phyloP scores from a whole-genome alignment of 2,329 filamentous ascomycete genomes.

The Chaetomium olivaceum region DNA sequence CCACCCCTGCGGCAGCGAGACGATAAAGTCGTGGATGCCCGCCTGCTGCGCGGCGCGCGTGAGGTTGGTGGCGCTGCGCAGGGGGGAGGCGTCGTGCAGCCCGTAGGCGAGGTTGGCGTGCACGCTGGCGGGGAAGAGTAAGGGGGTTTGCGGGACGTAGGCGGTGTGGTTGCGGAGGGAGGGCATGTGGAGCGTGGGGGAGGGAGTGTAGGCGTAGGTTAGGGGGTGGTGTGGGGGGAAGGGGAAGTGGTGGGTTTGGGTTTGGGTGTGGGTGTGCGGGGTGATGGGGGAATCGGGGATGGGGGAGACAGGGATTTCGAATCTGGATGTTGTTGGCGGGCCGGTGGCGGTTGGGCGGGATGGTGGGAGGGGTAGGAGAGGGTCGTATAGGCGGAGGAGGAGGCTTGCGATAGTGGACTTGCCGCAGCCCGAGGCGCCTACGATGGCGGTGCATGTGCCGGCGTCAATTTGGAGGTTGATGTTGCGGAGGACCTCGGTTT shows the following conservation, averaged over 20 bases:
- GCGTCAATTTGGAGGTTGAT: slow-evolving; percentile 66
- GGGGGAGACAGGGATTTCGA: background rate
- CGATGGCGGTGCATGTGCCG: slow-evolving; percentile 72
- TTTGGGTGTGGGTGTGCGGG: background rate
- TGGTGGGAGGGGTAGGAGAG: background rate
- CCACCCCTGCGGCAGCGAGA: slow-evolving; percentile 69
- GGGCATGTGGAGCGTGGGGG: slow-evolving; percentile 59
- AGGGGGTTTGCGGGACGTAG: slow-evolving; percentile 69
- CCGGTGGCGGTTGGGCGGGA: too few species aligned
- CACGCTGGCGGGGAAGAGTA: slow-evolving; percentile 76
- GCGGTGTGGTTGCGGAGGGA: slow-evolving; percentile 63
- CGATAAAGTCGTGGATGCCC: slow-evolving; percentile 75
- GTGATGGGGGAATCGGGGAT: background rate
- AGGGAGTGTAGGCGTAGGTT: slow-evolving; percentile 59
- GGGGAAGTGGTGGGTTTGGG: slow-evolving; percentile 13
- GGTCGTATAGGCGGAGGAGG: slow-evolving; percentile 70
- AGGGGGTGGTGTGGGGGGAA: slow-evolving; percentile 37
- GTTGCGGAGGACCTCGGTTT: slow-evolving; percentile 57
- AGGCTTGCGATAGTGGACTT: slow-evolving; percentile 83
- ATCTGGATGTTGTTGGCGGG: background rate
- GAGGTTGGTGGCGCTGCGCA: slow-evolving; percentile 49
- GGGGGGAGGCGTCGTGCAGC: slow-evolving; percentile 55
- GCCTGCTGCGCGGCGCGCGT: slow-evolving; percentile 56
- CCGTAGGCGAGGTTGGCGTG: slow-evolving; percentile 83
- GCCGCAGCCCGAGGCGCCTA: slow-evolving; percentile 83